phyloP scores from a whole-genome alignment of 2,329 filamentous ascomycete species.

The Emergomyces africanus region DNA sequence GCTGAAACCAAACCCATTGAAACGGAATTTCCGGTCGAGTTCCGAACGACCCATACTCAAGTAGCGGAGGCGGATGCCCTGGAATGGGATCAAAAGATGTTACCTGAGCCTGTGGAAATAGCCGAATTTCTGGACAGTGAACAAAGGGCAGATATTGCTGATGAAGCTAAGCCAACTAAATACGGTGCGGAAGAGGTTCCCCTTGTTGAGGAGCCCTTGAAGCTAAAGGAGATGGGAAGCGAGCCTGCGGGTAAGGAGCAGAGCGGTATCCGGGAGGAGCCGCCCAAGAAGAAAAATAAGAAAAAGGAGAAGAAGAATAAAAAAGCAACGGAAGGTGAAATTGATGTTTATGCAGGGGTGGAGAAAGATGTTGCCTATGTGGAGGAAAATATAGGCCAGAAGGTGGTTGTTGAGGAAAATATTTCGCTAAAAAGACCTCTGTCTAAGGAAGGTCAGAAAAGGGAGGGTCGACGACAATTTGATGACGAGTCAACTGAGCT shows the following conservation, averaged over 20 bases:
- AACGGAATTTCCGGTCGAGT: background rate
- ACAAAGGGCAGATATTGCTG: background rate
- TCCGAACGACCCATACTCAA: background rate
- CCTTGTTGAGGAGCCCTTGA: background rate
- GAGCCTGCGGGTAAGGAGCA: constrained; percentile 6
- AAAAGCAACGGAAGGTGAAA: constrained; percentile 6
- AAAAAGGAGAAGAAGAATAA: constrained; percentile 14
- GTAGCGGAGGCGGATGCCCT: background rate
- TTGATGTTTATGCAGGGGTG: background rate
- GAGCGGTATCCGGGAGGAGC: constrained; percentile 8
- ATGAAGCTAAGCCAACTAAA: background rate
- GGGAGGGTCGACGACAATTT: background rate
- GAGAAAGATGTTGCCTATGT: background rate
- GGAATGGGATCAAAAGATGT: background rate
- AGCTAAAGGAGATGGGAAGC: background rate
- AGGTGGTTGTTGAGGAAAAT: background rate
- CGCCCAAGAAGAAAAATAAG: constrained; percentile 27
- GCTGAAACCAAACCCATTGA: background rate
- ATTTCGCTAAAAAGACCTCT: background rate
- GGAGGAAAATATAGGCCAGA: background rate
- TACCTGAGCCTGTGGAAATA: background rate
- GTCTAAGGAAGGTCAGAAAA: background rate
- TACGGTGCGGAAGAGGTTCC: background rate
- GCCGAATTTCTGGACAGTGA: background rate
- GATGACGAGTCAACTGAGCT: background rate